Conservation (phyloP, 78 protist species). For the Dictyostelium purpureum region DNA sequence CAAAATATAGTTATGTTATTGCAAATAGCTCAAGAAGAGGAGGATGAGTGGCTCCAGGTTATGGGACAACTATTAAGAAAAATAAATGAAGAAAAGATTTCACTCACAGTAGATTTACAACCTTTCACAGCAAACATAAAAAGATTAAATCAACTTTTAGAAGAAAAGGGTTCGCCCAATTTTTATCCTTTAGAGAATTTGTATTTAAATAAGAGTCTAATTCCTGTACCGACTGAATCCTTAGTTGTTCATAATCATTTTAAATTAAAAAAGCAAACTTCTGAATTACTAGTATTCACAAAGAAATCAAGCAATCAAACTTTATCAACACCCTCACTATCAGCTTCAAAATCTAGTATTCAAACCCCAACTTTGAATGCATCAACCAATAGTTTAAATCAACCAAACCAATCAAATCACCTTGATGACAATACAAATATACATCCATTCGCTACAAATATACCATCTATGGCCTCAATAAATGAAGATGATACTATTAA, state of each 20-base stretch:
- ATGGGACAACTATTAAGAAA: conserved; percentile 26
- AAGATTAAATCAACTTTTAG: conserved; percentile 22
- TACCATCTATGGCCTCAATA: background rate
- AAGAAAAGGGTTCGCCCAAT: conserved; percentile 27
- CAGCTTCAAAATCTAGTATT: conserved; percentile 26
- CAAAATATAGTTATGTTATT: conserved; percentile 32
- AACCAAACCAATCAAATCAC: background rate
- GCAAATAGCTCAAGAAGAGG: conserved; percentile 60
- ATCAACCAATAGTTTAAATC: background rate
- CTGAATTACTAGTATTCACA: conserved; percentile 43
- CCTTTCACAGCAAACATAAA: conserved; percentile 23
- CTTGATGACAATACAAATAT: background rate
- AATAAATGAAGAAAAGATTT: conserved; percentile 35
- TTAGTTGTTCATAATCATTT: conserved; percentile 33
- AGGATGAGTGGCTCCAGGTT: conserved; percentile 63
- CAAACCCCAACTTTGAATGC: background rate
- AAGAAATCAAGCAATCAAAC: conserved; percentile 6
- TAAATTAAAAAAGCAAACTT: conserved; percentile 24
- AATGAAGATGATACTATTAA: background rate
- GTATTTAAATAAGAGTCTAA: conserved; percentile 39
- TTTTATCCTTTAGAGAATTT: conserved; percentile 50
- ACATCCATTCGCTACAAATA: background rate
- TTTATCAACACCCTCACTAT: conserved; percentile 42
- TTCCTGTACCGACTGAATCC: background rate
- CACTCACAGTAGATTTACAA: conserved; percentile 20